Evolutionary conservation across 2,329 filamentous ascomycete species (phyloP).

Genomic region (Hortaea sp.): DNA sequence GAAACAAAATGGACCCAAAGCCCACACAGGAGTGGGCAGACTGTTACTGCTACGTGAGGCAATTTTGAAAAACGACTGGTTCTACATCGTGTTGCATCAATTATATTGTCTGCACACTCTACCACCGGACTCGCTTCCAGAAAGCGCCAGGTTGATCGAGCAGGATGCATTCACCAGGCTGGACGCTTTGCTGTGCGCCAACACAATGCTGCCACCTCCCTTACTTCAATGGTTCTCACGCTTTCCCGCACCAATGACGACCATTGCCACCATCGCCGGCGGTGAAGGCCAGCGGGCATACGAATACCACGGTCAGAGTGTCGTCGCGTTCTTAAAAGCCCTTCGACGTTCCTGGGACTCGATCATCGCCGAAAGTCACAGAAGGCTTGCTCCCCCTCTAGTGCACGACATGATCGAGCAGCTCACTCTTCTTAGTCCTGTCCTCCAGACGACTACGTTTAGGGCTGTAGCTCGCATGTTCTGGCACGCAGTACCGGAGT

Average conservation of each 20-base stretch:
- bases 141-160: conserved; percentile 27
- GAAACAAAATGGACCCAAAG: not conserved
- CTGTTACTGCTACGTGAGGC: conserved; percentile 49
- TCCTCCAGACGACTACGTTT: conserved; percentile 47
- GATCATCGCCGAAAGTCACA: conserved; percentile 12
- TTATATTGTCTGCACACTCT: conserved; percentile 49
- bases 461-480: conserved; percentile 34
- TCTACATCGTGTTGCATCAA: conserved; percentile 59
- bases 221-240: conserved; percentile 37
- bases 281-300: conserved; percentile 25
- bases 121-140: conserved; percentile 27
- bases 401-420: conserved; percentile 44
- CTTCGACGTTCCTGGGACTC: conserved; percentile 15
- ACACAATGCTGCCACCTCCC: conserved; percentile 29
- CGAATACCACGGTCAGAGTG: conserved; percentile 18
- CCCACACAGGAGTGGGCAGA: conserved; percentile 26
- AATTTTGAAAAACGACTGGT: conserved; percentile 45
- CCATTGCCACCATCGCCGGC: conserved; percentile 27
- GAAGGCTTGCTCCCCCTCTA: conserved; percentile 43
- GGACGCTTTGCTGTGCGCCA: conserved; percentile 36
- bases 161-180: conserved; percentile 27
- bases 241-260: conserved; percentile 43
- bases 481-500: not conserved
- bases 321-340: conserved; percentile 13
- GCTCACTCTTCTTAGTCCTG: conserved; percentile 40